Evolutionary conservation across 2,329 filamentous ascomycete genomes (phyloP).

Genomic region (Stagonosporopsis cucurbitacearum): DNA sequence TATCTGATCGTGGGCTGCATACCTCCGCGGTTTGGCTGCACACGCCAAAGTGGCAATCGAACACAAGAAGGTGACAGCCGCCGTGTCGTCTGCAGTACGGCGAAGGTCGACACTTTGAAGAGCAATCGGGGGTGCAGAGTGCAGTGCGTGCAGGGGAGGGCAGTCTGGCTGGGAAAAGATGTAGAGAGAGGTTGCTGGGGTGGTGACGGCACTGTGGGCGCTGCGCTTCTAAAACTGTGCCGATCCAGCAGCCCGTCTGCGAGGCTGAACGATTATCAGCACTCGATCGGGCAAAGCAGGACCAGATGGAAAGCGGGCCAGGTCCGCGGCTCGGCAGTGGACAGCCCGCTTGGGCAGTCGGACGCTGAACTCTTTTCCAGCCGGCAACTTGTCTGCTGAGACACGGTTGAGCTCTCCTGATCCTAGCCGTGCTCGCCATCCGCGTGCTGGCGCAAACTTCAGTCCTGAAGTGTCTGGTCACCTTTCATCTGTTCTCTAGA

Average conservation of each 20-base stretch:
- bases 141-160: background rate
- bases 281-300: slow-evolving; percentile 18
- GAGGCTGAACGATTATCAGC: slow-evolving; percentile 15
- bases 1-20: slow-evolving; percentile 23
- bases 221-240: slow-evolving; percentile 17
- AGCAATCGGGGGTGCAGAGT: background rate
- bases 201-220: slow-evolving; percentile 18
- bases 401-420: slow-evolving; percentile 11
- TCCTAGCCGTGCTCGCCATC: slow-evolving; percentile 4
- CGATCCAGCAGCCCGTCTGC: slow-evolving; percentile 14
- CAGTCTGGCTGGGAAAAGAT: slow-evolving; percentile 3
- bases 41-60: slow-evolving; percentile 18
- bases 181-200: slow-evolving; percentile 6
- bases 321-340: slow-evolving; percentile 6
- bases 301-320: slow-evolving; percentile 2
- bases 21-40: slow-evolving; percentile 17
- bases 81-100: slow-evolving; percentile 16
- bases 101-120: slow-evolving; percentile 18
- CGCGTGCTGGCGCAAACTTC: no score
- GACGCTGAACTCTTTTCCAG: slow-evolving; percentile 5
- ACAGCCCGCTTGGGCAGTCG: background rate
- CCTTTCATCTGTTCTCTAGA: no score
- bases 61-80: slow-evolving; percentile 18
- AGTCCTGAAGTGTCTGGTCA: no score
- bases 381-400: slow-evolving; percentile 9